A percentile compares a stretch with the other conserved stretches of the same genome.
These are phyloP conservation scores for Venturiaceae sp. DNA, from an alignment of 2,329 filamentous ascomycete species.

Conservation along the genomic window DNA sequence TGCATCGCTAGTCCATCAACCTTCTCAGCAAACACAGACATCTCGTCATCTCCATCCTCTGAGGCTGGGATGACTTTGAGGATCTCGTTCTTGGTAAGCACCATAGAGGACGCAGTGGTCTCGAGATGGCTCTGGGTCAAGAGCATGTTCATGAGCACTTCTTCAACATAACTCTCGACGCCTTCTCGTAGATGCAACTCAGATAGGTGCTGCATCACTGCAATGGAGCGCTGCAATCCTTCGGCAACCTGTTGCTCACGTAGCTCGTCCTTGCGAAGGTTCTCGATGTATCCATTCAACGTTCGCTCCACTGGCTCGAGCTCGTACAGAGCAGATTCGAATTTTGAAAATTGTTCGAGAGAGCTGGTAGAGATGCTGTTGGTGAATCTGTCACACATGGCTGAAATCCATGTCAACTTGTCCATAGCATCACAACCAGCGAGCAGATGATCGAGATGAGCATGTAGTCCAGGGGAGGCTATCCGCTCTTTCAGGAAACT, in stretches of 20 bases:
- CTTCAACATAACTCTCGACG: conserved; percentile 65
- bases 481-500: conserved; percentile 71
- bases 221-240: conserved; percentile 72
- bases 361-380: conserved; percentile 72
- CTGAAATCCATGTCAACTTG: conserved; percentile 73
- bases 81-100: conserved; percentile 54
- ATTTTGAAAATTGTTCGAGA: conserved; percentile 66
- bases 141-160: conserved; percentile 65
- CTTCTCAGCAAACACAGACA: conserved; percentile 56
- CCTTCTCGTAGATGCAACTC: conserved; percentile 67
- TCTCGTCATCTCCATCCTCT: conserved; percentile 53
- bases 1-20: conserved; percentile 63
- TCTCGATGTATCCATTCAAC: conserved; percentile 81
- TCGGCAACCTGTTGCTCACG: conserved; percentile 74
- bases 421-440: conserved; percentile 73
- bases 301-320: conserved; percentile 85
- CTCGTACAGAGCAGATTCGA: conserved; percentile 74
- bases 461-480: conserved; percentile 54
- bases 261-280: conserved; percentile 71
- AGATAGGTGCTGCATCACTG: conserved; percentile 76
- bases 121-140: conserved; percentile 77
- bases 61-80: conserved; percentile 50
- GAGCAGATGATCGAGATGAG: conserved; percentile 69
- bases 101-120: conserved; percentile 59
- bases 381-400: conserved; percentile 76